phyloP scores from a whole-genome alignment of 1,139 yeast species.

The Eremothecium gossypii region DNA sequence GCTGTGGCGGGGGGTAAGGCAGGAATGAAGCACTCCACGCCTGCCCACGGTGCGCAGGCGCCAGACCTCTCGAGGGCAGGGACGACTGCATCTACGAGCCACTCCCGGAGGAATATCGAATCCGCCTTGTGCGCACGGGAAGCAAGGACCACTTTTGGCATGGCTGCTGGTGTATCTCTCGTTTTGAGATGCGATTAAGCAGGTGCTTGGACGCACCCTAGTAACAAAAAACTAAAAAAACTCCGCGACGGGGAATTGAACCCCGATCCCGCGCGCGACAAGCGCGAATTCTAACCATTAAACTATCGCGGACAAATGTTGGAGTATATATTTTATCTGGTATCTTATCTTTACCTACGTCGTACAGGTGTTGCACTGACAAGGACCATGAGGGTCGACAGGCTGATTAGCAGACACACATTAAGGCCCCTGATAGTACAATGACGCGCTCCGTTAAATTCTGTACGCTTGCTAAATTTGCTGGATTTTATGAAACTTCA shows the following conservation, averaged over 20 bases:
- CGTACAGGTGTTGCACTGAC: no score
- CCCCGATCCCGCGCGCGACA: constrained; percentile 35
- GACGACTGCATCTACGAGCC: constrained; percentile 13
- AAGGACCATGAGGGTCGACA: no score
- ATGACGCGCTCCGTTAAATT: no score
- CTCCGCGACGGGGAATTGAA: constrained; percentile 35
- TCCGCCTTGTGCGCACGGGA: constrained; percentile 10
- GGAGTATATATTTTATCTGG: no score
- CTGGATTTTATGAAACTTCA: no score
- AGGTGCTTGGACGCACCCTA: no score
- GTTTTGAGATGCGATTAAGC: no score
- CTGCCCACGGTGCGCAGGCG: constrained; percentile 4
- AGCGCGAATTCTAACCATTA: constrained; percentile 34
- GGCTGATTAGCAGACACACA: no score
- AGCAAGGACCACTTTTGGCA: constrained; percentile 12
- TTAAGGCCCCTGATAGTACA: no score
- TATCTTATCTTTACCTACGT: no score
- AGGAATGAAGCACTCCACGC: constrained; percentile 11
- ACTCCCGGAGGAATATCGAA: constrained; percentile 11
- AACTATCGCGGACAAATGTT: constrained; percentile 30
- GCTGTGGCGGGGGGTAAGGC: constrained; percentile 3
- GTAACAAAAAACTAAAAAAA: no score
- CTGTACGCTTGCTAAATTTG: no score
- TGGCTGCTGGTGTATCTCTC: background rate
- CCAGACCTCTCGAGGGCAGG: constrained; percentile 1